These are phyloP conservation scores for Botrytis paeoniae DNA, from an alignment of 2,329 filamentous ascomycete genomes.

Conservation along the genomic window DNA sequence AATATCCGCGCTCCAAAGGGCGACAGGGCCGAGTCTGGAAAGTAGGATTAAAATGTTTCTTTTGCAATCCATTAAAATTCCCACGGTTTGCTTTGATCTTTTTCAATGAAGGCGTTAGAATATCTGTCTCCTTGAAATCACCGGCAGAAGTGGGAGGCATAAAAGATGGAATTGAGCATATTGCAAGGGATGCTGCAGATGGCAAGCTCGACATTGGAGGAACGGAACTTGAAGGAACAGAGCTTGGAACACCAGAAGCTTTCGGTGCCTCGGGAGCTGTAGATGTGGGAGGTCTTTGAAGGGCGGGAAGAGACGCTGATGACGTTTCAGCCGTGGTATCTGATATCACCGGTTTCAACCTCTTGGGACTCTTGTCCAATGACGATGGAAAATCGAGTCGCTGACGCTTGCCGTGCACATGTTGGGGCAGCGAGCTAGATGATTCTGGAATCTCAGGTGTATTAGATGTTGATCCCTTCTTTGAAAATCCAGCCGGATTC, in stretches of 20 bases:
- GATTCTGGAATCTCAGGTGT: background rate
- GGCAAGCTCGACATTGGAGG: background rate
- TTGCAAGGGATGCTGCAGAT: background rate
- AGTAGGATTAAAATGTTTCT: slow-evolving; percentile 42
- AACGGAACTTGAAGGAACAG: background rate
- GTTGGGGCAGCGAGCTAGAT: background rate
- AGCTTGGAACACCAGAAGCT: background rate
- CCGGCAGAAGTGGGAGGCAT: slow-evolving; percentile 49
- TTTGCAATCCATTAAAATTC: slow-evolving; percentile 44
- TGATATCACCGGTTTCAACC: background rate
- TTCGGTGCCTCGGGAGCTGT: background rate
- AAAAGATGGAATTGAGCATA: slow-evolving; percentile 52
- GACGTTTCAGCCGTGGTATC: slow-evolving; percentile 8
- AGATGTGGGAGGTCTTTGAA: background rate
- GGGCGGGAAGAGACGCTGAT: background rate
- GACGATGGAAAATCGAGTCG: slow-evolving; percentile 9
- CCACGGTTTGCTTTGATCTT: slow-evolving; percentile 47
- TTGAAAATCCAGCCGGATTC: background rate
- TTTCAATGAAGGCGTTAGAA: slow-evolving; percentile 56
- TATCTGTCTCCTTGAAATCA: slow-evolving; percentile 46
- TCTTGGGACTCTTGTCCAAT: background rate
- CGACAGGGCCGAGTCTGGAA: slow-evolving; percentile 49
- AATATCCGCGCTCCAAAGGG: slow-evolving; percentile 72
- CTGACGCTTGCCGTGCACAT: slow-evolving; percentile 10
- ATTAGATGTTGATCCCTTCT: background rate